Percentiles rank a stretch among this genome's conserved stretches.
phyloP scores from a whole-genome alignment of 768 basidiomycete species.

The Boletus rubropictus region DNA sequence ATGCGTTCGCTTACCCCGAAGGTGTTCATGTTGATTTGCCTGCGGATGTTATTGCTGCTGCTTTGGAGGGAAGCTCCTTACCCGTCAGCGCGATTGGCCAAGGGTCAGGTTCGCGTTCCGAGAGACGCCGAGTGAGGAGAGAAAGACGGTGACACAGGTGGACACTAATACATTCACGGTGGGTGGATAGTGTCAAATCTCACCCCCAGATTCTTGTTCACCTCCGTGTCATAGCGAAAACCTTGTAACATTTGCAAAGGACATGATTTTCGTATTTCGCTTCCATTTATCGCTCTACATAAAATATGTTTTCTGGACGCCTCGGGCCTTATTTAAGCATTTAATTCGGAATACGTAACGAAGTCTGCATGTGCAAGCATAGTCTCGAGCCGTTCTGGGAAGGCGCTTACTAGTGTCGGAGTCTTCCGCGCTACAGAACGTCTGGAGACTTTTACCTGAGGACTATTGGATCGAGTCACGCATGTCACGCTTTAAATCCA shows the following conservation, averaged over 20 bases:
- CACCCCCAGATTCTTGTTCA: constrained; percentile 3
- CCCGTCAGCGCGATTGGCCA: constrained; percentile 57
- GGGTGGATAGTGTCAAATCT: constrained; percentile 13
- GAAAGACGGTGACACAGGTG: constrained; percentile 29
- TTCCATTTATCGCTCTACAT: constrained; percentile 18
- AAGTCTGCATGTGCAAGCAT: constrained; percentile 12
- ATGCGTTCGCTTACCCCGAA: constrained; percentile 76
- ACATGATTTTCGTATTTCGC: constrained; percentile 23
- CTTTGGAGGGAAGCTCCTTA: constrained; percentile 67
- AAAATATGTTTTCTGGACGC: constrained; percentile 23
- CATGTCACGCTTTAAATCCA: too few species aligned
- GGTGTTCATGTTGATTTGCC: constrained; percentile 93
- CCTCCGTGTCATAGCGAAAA: constrained; percentile 9
- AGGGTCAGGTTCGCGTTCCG: constrained; percentile 41
- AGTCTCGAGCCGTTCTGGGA: too few species aligned
- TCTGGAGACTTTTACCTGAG: too few species aligned
- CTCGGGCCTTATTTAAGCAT: constrained; percentile 12
- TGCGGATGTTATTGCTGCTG: constrained; percentile 86
- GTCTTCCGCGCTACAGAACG: too few species aligned
- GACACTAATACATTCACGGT: not conserved
- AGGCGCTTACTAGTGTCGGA: too few species aligned
- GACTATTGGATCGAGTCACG: too few species aligned
- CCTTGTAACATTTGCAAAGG: constrained; percentile 16
- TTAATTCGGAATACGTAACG: constrained; percentile 25
- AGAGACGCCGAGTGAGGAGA: constrained; percentile 56